phyloP scores from a whole-genome alignment of 2,329 filamentous ascomycete genomes.

The Fusarium goolgardi region DNA sequence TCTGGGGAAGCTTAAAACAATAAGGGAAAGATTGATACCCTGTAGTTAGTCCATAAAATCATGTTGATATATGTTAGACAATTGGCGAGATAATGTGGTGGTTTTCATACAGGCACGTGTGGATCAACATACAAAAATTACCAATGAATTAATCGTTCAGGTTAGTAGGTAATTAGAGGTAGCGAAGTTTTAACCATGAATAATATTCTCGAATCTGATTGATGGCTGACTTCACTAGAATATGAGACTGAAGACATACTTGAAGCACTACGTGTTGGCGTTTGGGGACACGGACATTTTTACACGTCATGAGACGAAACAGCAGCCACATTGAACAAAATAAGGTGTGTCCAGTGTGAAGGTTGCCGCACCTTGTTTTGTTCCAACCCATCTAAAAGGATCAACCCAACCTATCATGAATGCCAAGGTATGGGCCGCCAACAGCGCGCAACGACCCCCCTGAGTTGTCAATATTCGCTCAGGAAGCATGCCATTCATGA shows the following conservation, averaged over 20 bases:
- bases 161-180: neutral
- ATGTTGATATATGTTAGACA: neutral
- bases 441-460: slow-evolving; percentile 6
- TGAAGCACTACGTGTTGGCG: slow-evolving; percentile 37
- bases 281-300: slow-evolving; percentile 15
- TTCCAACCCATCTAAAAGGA: slow-evolving; percentile 34
- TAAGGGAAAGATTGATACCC: neutral
- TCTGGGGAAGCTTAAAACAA: neutral
- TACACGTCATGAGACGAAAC: slow-evolving; percentile 44
- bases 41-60: neutral
- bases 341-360: slow-evolving; percentile 29
- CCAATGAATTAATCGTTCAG: neutral
- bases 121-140: neutral
- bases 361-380: slow-evolving; percentile 37
- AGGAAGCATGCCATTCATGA: slow-evolving; percentile 7
- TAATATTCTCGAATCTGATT: slow-evolving; percentile 3
- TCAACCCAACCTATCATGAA: slow-evolving; percentile 20
- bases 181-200: slow-evolving; percentile 5
- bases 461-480: slow-evolving; percentile 12
- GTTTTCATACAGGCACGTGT: neutral
- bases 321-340: slow-evolving; percentile 12
- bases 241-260: neutral
- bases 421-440: slow-evolving; percentile 23
- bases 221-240: neutral
- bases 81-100: neutral